phyloP scores from a whole-genome alignment of 2,329 filamentous ascomycete species.

The Leptographium flavum region DNA sequence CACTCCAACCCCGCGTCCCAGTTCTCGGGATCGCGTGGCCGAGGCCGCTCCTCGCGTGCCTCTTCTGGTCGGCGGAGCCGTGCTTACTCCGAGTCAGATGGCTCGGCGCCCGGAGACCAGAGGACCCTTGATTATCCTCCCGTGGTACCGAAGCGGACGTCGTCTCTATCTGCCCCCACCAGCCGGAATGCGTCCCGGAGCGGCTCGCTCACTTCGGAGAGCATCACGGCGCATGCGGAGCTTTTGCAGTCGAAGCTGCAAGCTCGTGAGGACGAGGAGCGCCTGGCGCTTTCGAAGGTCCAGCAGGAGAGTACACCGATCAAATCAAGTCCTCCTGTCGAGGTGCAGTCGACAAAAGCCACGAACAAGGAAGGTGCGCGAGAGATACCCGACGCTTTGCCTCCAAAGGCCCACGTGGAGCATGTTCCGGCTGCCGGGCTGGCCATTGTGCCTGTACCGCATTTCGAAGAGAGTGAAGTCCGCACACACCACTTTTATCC shows the following conservation, averaged over 20 bases:
- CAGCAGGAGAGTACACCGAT: slow-evolving; percentile 9
- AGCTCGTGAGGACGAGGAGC: not conserved
- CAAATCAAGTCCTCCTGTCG: not conserved
- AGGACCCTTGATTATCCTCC: slow-evolving; percentile 48
- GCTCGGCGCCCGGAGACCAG: slow-evolving; percentile 28
- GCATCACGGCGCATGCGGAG: slow-evolving; percentile 35
- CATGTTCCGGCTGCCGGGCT: not conserved
- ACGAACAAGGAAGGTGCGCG: not conserved
- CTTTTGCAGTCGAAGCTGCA: slow-evolving; percentile 1
- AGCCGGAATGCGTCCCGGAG: slow-evolving; percentile 36
- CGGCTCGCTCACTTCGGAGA: slow-evolving; percentile 43
- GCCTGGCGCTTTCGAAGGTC: not conserved
- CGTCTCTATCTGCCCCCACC: slow-evolving; percentile 48
- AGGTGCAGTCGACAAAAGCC: not conserved
- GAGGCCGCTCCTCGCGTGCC: not conserved
- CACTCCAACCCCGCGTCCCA: slow-evolving; percentile 31
- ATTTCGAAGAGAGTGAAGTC: slow-evolving; percentile 16
- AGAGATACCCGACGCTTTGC: too few species aligned
- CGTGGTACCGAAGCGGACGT: slow-evolving; percentile 38
- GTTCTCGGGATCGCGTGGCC: slow-evolving; percentile 18
- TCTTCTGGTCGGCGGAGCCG: slow-evolving; percentile 16
- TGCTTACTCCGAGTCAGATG: slow-evolving; percentile 32
- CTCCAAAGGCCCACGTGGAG: not conserved
- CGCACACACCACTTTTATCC: slow-evolving; percentile 13
- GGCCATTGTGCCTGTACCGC: not conserved